Base-by-base conservation (phyloP, 2,329 filamentous ascomycete genomes). In the Sphaerostilbella broomeana region DNA sequence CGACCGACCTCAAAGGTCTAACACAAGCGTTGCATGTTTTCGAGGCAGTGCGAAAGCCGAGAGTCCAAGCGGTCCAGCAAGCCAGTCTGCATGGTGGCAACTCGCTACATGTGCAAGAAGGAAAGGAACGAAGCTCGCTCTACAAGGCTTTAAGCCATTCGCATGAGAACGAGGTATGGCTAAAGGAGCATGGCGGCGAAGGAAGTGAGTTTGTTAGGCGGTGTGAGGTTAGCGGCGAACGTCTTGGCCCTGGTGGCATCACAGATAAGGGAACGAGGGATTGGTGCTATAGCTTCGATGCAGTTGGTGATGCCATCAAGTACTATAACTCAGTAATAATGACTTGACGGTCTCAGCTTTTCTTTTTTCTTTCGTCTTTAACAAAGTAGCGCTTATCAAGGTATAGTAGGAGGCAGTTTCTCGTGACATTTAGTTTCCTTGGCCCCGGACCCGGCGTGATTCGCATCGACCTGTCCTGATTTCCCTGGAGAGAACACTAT, bases 11-110 rank as follows among this genome's bases (percentile, higher is more conserved):
- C 15, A 41, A 4, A 20, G 35, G 18, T 13, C n/a, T 28, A 6
- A 40, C 33, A 20, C 30, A 18, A 16, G 45, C 45, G 7, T 31
- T 49, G 6, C 17, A 18, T 3, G 27, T 32, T 4, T 49, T 43
- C 35, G 43, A 48, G 20, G 27, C 30, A 1, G 41, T 36, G 13
- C 18, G 45, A 4, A 48, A 41, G 20, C 31, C 38, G 15, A 46
- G 47, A 11, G 43, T 26, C 6, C 17, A 35, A 20, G 39, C 40
- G 12, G 43, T 49, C 10, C 47, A 48, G 21, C 29, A 41, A 2
- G 46, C 47, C 10, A 48, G 47, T 16, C 26, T 46, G 13, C 43
- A 47, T 12, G 42, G 35, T 2, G 47, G 47, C 15, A 35, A 46
- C 20, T 36, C 47, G 10, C 11, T 40, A 10, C 47, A 46, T 20